Conservation (phyloP, 345 rosid species). For the Stellera chamaejasme region DNA sequence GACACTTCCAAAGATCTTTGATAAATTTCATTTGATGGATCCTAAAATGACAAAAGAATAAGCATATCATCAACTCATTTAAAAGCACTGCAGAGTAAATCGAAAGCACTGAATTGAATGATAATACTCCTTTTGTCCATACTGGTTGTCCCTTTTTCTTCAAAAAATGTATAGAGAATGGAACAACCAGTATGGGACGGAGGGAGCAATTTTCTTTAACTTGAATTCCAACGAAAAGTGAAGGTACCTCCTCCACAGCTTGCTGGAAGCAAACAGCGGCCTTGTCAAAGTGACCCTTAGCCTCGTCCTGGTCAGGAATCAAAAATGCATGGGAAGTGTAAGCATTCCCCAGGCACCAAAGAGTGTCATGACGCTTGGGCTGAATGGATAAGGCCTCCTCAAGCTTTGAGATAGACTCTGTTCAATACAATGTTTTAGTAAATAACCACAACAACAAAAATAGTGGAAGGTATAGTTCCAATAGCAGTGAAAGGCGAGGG, state of each 20-base stretch:
- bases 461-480: neutral
- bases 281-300: slow-evolving; percentile 48
- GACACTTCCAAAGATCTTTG: slow-evolving; percentile 64
- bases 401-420: slow-evolving; percentile 77
- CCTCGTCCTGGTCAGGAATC: slow-evolving; percentile 58
- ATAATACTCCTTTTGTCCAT: too few species aligned
- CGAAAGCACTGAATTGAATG: too few species aligned
- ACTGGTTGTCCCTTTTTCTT: too few species aligned
- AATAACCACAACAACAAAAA: neutral
- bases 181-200: neutral
- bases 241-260: slow-evolving; percentile 63
- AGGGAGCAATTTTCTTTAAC: neutral
- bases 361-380: slow-evolving; percentile 59
- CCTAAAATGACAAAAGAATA: slow-evolving; percentile 33
- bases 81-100: neutral
- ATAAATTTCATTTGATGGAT: slow-evolving; percentile 65
- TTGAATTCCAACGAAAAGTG: neutral
- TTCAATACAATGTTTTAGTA: neutral
- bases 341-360: slow-evolving; percentile 91
- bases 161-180: neutral
- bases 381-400: slow-evolving; percentile 71
- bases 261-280: slow-evolving; percentile 57
- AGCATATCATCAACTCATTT: slow-evolving; percentile 6
- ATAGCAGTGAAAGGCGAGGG: neutral
- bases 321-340: slow-evolving; percentile 69